phyloP scores from a whole-genome alignment of 495 filamentous ascomycete species.

The Xylaria intraflava region DNA sequence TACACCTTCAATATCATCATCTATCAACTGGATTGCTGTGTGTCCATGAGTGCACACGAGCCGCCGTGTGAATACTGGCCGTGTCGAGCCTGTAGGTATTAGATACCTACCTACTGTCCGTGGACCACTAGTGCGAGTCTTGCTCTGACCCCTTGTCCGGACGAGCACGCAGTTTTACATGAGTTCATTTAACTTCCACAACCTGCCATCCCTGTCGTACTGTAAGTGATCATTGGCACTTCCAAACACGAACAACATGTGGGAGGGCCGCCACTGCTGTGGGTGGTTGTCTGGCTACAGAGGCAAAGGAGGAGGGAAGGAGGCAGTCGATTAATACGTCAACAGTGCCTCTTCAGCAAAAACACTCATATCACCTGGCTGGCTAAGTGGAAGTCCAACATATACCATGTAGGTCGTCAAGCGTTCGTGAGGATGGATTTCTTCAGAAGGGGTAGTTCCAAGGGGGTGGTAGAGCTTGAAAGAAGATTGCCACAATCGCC shows the following conservation, averaged over 20 bases:
- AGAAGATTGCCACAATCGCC: slow-evolving; percentile 1
- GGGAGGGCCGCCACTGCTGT: background rate
- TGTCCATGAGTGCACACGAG: background rate
- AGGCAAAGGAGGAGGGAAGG: slow-evolving; percentile 6
- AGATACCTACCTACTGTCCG: no score
- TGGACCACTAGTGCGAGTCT: no score
- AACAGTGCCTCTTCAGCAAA: slow-evolving; percentile 4
- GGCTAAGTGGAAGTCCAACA: background rate
- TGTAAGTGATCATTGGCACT: slow-evolving; percentile 1
- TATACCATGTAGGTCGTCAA: slow-evolving; percentile 25
- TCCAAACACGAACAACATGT: background rate
- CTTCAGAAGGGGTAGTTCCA: slow-evolving; percentile 22
- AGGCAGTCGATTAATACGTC: slow-evolving; percentile 7
- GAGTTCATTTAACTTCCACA: background rate
- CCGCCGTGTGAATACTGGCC: background rate
- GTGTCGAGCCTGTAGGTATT: no score
- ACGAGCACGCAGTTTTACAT: background rate
- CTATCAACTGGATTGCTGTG: no score
- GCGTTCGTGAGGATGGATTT: slow-evolving; percentile 25
- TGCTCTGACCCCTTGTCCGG: background rate
- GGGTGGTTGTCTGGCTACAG: background rate
- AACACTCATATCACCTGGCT: background rate
- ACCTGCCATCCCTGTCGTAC: background rate
- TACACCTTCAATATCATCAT: no score
- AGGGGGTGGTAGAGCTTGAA: slow-evolving; percentile 25